Percentiles rank a stretch among this genome's conserved stretches.
Conservation (phyloP, 2,329 filamentous ascomycete genomes). For the Phaeosphaeria sp. region DNA sequence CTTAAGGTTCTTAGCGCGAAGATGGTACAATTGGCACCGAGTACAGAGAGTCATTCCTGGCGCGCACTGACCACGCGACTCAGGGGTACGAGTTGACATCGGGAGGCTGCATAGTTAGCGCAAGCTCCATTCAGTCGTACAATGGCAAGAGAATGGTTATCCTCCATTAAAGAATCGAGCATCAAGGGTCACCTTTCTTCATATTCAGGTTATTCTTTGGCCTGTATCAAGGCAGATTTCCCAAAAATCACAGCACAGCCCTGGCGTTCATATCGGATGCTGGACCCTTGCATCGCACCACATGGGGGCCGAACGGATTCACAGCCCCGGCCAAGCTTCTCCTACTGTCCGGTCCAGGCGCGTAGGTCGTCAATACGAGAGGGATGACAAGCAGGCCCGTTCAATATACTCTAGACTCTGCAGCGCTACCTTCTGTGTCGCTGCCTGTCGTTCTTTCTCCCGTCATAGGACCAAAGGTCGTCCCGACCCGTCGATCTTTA, state of each 20-base stretch:
- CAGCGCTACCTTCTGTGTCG: neutral
- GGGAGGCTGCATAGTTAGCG: neutral
- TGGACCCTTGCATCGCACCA: neutral
- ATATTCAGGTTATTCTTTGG: neutral
- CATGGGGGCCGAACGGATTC: neutral
- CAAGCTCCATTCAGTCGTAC: neutral
- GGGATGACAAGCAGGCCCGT: neutral
- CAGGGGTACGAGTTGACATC: neutral
- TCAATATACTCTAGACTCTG: neutral
- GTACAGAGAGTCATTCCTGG: neutral
- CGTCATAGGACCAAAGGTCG: neutral
- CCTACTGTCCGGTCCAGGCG: neutral
- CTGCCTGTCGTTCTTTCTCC: neutral
- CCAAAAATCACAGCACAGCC: neutral
- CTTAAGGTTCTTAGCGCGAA: too few species aligned
- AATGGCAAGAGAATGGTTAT: neutral
- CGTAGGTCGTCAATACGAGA: neutral
- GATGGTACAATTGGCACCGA: neutral
- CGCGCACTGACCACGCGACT: neutral
- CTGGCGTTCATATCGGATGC: neutral
- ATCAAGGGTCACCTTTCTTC: too few species aligned
- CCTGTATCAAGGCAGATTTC: neutral
- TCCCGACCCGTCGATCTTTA: neutral
- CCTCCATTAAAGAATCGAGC: too few species aligned
- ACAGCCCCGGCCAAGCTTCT: neutral